Evolutionary conservation across 306 rosid genomes (phyloP), one percentile per base, ranked within the genome.

Genomic region (Vigna reflexopilosa): DNA sequence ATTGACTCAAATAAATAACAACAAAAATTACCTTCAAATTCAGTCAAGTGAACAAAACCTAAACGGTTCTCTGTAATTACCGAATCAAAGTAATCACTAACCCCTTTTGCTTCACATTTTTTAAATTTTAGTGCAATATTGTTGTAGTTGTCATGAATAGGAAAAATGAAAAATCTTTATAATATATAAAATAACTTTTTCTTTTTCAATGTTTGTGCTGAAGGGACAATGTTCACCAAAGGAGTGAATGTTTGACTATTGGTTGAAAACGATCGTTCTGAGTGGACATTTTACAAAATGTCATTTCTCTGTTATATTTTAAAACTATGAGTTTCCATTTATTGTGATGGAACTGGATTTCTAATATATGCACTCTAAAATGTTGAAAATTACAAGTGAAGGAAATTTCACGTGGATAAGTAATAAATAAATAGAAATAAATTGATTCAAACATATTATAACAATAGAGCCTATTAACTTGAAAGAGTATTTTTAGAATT

Each of bases 51-150:
- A 17, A 17, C 19, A 17, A 17, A 12, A 2, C 11, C 14, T 17
- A 67, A 76, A 16, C 26, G 56, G 5, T 67, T 77, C 67, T n/a
- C 34, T 48, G 48, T 20, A 70, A 62, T 57, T 32, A 50, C 9
- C 70, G 77, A 34, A 59, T 22, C 66, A 70, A 61, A 70, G 12
- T 38, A 17, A 38, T 61, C n/a, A 40, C 52, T 66, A 19, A 40
- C 52, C 17, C 5, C n/a, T 66, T 19, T 0, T n/a, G 50, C 32
- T 17, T 19, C 16, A 4, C 34, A 40, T 40, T 9, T 63, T 62
- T 16, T 13, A 64, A 64, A 38, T 4, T 64, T 64, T 26, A 64
- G 40, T 38, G 45, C 45, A 40, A 38, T 40, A 40, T 40, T 20
- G 54, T 20, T 1, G n/a, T 28, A 28, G 30, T 17, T 32, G 76